Conservation (phyloP, 1,284 basidiomycete genomes). For the Rhizoctonia solani region DNA sequence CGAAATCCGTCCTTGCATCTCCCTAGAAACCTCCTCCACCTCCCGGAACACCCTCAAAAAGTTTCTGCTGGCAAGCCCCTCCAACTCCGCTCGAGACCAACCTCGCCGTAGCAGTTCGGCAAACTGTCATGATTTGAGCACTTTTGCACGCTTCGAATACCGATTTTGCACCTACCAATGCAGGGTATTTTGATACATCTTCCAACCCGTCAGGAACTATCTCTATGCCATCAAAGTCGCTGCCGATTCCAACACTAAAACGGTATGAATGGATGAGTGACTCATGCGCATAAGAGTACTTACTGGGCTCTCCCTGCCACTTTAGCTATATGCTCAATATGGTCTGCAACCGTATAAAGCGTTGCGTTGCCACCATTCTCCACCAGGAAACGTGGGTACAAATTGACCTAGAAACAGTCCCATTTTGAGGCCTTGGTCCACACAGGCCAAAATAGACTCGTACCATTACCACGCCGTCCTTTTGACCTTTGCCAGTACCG, state of each 20-base stretch:
- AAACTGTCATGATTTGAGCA: constrained; percentile 55
- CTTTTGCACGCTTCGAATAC: neutral
- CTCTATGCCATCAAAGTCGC: constrained; percentile 80
- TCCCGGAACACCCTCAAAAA: constrained; percentile 75
- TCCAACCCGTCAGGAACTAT: constrained; percentile 59
- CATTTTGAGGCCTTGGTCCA: neutral
- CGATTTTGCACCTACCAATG: constrained; percentile 54
- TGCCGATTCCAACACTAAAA: constrained; percentile 57
- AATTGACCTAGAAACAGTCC: constrained; percentile 70
- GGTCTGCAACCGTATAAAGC: constrained; percentile 74
- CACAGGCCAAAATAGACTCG: constrained; percentile 40
- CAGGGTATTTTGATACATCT: constrained; percentile 74
- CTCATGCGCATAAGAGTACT: constrained; percentile 44
- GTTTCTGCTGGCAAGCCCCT: constrained; percentile 81
- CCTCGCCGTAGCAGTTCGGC: constrained; percentile 81
- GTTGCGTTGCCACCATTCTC: constrained; percentile 61
- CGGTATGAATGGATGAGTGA: constrained; percentile 38
- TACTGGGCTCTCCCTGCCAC: constrained; percentile 77
- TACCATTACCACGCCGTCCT: constrained; percentile 87
- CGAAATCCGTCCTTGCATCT: neutral
- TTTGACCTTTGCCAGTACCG: constrained; percentile 63
- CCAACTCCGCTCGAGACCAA: constrained; percentile 78
- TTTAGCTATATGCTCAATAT: constrained; percentile 83
- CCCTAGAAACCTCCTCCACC: constrained; percentile 61
- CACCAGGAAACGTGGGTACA: constrained; percentile 68